Evolutionary conservation across 2,329 filamentous ascomycete genomes (phyloP), one percentile per base, ranked within the genome.

Genomic region (Aspergillus calidoustus): DNA sequence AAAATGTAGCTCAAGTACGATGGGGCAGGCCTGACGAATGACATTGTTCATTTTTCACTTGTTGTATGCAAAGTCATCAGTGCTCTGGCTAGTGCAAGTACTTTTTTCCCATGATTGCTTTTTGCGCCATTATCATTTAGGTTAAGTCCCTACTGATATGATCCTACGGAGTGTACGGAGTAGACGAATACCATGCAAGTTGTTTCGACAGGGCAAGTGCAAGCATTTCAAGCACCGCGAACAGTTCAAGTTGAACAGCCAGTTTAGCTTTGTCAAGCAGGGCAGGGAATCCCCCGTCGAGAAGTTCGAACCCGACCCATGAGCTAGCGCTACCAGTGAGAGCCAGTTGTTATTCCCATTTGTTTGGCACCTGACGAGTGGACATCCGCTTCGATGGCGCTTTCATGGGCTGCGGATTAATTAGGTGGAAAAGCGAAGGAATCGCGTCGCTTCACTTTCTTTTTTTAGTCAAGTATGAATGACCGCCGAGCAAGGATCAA

Each of bases 401-500:
- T 44, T 25, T 46, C 38, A 58, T 44, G 38, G 43, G n/a, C 25
- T 38, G 48, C 49, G 28, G 28, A 38, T 59, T 41, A 41, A 38
- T 59, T 41, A 41, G 57, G 41, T n/a, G 54, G 49, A 53, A 48
- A 53, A 41, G 17, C 38, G 38, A 54, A 53, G 50, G 43, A 57
- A 59, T 59, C 28, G 52, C 52, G 52, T 52, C 57, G 57, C 57
- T 59, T 59, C 57, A 59, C 57, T 59, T 59, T 57, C 28, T 54
- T 54, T 54, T 34, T 34, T 58, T 46, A 58, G 48, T 51, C 55
- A 34, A 52, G 23, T 43, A 52, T 47, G 46, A 48, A 57, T 57
- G 23, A n/a, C 46, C 13, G 8, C 49, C 34, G 15, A 31, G 30
- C 28, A 51, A 51, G 25, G 49, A 17, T 44, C 47, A 44, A 57